These are phyloP conservation scores for Triticum urartu DNA, from an alignment of 176 grass and related monocot species.

Conservation along the genomic window DNA sequence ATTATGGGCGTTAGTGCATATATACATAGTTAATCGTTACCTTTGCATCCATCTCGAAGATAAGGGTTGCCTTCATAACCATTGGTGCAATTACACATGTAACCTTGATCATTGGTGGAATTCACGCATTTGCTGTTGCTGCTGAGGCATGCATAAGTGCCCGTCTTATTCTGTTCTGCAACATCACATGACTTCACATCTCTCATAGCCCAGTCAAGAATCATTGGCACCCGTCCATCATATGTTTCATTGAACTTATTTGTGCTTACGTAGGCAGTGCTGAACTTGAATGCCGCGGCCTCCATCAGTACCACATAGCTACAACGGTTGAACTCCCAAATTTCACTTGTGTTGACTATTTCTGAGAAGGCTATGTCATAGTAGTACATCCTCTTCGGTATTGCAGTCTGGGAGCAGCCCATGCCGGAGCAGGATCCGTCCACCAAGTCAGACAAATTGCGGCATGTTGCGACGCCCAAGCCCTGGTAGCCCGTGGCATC, in stretches of 20 bases:
- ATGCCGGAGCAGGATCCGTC: slow-evolving; percentile 24
- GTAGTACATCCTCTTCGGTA: neutral
- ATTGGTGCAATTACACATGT: slow-evolving; percentile 1
- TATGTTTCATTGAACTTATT: neutral
- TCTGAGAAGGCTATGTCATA: fast-evolving
- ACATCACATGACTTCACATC: neutral
- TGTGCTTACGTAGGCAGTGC: neutral
- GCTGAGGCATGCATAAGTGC: slow-evolving; percentile 24
- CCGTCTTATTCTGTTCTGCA: neutral
- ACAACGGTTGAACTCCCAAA: neutral
- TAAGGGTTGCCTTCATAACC: slow-evolving; percentile 37
- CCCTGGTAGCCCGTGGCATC: neutral
- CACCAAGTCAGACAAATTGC: neutral
- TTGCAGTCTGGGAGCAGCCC: slow-evolving; percentile 38
- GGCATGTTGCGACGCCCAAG: slow-evolving; percentile 35
- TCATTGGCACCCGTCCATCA: neutral
- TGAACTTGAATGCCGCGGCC: neutral
- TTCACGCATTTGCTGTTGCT: neutral
- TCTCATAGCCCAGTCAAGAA: neutral
- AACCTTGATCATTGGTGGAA: neutral
- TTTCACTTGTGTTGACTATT: neutral
- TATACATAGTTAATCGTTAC: neutral
- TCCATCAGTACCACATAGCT: slow-evolving; percentile 30
- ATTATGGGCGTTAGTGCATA: neutral
- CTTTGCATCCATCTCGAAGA: slow-evolving; percentile 23